Conservation (phyloP, 2,329 filamentous ascomycete species). For the Verticillium tricorpus region DNA sequence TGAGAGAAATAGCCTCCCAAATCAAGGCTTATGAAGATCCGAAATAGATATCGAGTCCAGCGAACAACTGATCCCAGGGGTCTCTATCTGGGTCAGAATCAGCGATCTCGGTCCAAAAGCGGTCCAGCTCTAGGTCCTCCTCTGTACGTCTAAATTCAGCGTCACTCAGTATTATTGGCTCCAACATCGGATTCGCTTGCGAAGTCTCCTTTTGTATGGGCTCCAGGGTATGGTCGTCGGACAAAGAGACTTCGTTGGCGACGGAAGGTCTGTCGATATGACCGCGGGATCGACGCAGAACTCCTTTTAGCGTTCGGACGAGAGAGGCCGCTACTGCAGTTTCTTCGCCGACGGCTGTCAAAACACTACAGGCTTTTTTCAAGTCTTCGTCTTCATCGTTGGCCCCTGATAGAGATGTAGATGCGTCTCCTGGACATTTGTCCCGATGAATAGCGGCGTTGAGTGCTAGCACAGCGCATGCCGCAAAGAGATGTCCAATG, state of each 20-base stretch:
- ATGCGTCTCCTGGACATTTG: neutral
- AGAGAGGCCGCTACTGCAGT: conserved; percentile 16
- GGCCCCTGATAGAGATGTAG: neutral
- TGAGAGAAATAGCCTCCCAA: too few species aligned
- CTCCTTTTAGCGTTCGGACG: conserved; percentile 12
- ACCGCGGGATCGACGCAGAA: conserved; percentile 13
- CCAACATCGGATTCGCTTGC: too few species aligned
- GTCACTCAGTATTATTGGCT: too few species aligned
- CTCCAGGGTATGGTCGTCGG: too few species aligned
- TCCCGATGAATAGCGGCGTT: conserved; percentile 6
- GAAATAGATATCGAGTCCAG: conserved; percentile 17
- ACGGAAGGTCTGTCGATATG: neutral
- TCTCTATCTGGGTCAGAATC: conserved; percentile 10
- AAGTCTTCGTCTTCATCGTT: conserved; percentile 8
- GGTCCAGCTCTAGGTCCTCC: conserved; percentile 5
- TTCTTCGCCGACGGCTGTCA: conserved; percentile 13
- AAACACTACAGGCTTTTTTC: conserved; percentile 12
- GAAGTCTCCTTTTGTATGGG: too few species aligned
- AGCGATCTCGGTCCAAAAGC: conserved; percentile 15
- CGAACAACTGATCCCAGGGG: conserved; percentile 18
- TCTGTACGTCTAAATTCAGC: neutral
- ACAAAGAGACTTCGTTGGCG: too few species aligned
- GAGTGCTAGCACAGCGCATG: conserved; percentile 16
- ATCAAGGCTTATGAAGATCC: conserved; percentile 1
- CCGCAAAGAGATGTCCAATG: conserved; percentile 17